phyloP scores from a whole-genome alignment of 2,329 filamentous ascomycete genomes.

The Alternaria gansuensis region DNA sequence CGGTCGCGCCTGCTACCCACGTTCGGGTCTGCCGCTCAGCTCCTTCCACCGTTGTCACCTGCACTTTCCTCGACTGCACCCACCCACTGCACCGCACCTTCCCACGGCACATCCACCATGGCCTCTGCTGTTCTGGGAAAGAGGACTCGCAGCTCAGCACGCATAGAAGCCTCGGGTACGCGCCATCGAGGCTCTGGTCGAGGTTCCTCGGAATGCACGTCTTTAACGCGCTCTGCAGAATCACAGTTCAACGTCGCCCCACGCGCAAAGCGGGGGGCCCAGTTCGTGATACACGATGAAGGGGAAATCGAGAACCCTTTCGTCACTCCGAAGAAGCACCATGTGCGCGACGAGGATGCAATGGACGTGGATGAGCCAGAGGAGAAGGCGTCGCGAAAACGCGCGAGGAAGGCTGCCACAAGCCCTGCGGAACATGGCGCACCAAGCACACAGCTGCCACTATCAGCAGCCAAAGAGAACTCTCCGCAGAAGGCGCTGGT shows the following conservation, averaged over 20 bases:
- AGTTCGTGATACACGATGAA: constrained; percentile 61
- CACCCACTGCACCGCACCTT: constrained; percentile 37
- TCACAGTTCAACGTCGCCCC: constrained; percentile 39
- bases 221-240: constrained; percentile 41
- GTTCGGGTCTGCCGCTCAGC: constrained; percentile 7
- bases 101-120: constrained; percentile 37
- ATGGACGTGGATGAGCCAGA: constrained; percentile 58
- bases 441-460: constrained; percentile 53
- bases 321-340: constrained; percentile 49
- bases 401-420: constrained; percentile 44
- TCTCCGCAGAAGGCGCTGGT: constrained; percentile 59
- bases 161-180: constrained; percentile 41
- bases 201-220: constrained; percentile 29
- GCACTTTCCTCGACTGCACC: constrained; percentile 32
- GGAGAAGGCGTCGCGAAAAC: constrained; percentile 49
- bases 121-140: constrained; percentile 51
- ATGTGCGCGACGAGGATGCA: constrained; percentile 51
- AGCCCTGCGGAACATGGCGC: constrained; percentile 61
- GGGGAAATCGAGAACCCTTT: constrained; percentile 75
- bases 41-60: constrained; percentile 27
- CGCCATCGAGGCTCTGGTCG: constrained; percentile 18
- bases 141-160: constrained; percentile 49
- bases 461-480: constrained; percentile 60
- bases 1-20: constrained; percentile 3
- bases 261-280: constrained; percentile 56